Evolutionary conservation across 345 rosid species (phyloP).

Genomic region (Populus ilicifolia): DNA sequence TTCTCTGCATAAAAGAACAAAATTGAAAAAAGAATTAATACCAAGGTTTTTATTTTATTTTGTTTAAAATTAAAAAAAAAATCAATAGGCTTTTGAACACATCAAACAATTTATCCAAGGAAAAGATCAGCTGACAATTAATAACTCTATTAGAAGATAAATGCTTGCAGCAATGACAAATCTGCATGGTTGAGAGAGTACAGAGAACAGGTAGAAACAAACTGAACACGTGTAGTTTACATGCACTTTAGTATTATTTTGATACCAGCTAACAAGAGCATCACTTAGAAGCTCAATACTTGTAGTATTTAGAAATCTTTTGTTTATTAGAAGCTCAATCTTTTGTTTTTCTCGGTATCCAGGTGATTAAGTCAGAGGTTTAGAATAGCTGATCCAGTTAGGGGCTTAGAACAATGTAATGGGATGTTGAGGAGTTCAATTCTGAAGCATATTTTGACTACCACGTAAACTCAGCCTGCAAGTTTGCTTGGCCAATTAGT

Average conservation of each 20-base stretch:
- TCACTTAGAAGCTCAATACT: not conserved
- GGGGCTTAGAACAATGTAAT: no score
- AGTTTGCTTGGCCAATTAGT: not conserved
- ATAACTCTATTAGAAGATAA: not conserved
- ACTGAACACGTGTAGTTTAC: not conserved
- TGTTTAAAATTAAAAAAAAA: not conserved
- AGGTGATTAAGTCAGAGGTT: not conserved
- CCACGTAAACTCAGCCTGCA: not conserved
- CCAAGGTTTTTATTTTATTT: not conserved
- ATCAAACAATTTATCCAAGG: not conserved
- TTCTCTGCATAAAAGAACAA: conserved; percentile 27
- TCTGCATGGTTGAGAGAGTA: not conserved
- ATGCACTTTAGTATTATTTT: not conserved
- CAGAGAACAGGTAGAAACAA: not conserved
- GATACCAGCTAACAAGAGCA: not conserved
- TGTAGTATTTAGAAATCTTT: not conserved
- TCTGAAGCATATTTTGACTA: not conserved
- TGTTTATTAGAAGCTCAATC: not conserved
- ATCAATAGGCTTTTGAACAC: not conserved
- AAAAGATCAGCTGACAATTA: not conserved
- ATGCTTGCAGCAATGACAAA: not conserved
- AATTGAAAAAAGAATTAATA: not conserved
- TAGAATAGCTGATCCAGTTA: not conserved
- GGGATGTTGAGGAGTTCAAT: not conserved
- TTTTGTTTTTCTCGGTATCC: not conserved